A percentile compares a stretch with the other conserved stretches of the same genome.
These are phyloP conservation scores for Pseudogymnoascus sp. DNA, from an alignment of 2,329 filamentous ascomycete species.

Conservation along the genomic window DNA sequence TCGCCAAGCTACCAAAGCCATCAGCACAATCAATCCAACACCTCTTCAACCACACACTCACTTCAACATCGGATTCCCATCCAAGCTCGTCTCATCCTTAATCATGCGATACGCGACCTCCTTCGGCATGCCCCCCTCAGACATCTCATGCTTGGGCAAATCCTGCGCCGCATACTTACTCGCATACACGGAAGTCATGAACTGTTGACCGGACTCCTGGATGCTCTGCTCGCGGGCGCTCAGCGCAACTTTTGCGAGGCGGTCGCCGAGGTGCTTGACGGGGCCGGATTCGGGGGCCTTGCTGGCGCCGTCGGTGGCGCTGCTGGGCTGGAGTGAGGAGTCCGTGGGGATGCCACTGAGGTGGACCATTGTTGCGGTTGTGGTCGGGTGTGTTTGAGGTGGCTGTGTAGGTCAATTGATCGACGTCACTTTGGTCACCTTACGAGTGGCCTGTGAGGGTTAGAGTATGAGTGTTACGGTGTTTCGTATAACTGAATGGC, in stretches of 20 bases:
- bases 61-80: conserved; percentile 85
- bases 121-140: conserved; percentile 80
- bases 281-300: conserved; percentile 10
- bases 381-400: neutral
- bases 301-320: conserved; percentile 29
- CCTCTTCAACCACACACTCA: conserved; percentile 31
- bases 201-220: neutral
- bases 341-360: conserved; percentile 33
- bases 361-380: conserved; percentile 37
- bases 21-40: conserved; percentile 6
- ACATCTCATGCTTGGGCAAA: conserved; percentile 77
- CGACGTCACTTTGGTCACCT: neutral
- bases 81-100: conserved; percentile 84
- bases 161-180: conserved; percentile 74
- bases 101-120: conserved; percentile 96
- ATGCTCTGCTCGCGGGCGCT: conserved; percentile 9
- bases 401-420: neutral
- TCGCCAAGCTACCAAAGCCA: conserved; percentile 57
- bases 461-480: neutral
- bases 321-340: conserved; percentile 17
- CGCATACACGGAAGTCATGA: conserved; percentile 59
- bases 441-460: neutral
- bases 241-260: conserved; percentile 39
- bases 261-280: conserved; percentile 27
- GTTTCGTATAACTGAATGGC: neutral